These are phyloP conservation scores for Cajanus cajan DNA, from an alignment of 306 rosid genomes.

Conservation along the genomic window DNA sequence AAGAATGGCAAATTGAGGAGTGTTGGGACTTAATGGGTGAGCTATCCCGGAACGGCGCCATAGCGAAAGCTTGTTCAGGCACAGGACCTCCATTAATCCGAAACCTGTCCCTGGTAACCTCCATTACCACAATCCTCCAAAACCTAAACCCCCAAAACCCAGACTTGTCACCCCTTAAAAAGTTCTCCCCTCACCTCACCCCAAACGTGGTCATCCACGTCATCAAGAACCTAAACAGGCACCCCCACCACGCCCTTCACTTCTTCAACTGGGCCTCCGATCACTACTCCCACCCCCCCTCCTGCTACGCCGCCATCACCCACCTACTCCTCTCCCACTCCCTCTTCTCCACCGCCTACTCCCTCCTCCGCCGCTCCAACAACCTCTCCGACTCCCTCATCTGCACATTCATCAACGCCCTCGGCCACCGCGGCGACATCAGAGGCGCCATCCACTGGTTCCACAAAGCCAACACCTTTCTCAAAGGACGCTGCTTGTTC, in stretches of 20 bases:
- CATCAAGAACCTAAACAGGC: constrained; percentile 3
- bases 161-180: constrained; percentile 35
- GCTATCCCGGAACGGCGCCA: not conserved
- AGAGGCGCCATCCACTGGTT: constrained; percentile 59
- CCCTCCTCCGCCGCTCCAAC: constrained; percentile 39
- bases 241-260: constrained; percentile 30
- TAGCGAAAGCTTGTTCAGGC: not conserved
- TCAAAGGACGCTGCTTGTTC: constrained; percentile 33
- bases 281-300: constrained; percentile 20
- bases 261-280: constrained; percentile 46
- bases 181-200: constrained; percentile 21
- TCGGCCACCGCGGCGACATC: constrained; percentile 40
- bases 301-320: constrained; percentile 36
- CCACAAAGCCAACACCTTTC: constrained; percentile 36
- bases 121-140: constrained; percentile 43
- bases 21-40: constrained; percentile 17
- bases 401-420: constrained; percentile 43
- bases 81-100: constrained; percentile 18
- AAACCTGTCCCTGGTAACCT: constrained; percentile 24
- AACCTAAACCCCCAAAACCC: constrained; percentile 36
- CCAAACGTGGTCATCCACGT: constrained; percentile 33
- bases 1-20: too few relatives aligned
- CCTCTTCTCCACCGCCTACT: constrained; percentile 46
- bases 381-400: constrained; percentile 37
- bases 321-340: constrained; percentile 42